phyloP scores from a whole-genome alignment of 306 rosid species.

The Acacia confusa region DNA sequence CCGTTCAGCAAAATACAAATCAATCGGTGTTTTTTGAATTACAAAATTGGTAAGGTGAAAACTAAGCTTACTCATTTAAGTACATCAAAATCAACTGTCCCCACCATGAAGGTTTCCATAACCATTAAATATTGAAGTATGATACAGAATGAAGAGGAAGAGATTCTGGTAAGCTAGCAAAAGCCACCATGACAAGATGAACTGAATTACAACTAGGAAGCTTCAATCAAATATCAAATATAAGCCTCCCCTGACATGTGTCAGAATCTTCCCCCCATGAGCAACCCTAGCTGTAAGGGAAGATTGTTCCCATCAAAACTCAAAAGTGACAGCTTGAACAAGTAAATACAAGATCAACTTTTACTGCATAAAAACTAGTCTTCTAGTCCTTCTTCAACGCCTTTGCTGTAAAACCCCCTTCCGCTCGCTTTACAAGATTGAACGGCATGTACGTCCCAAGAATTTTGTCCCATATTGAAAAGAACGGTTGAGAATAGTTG shows the following conservation, averaged over 20 bases:
- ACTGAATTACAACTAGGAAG: constrained; percentile 34
- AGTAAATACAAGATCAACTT: constrained; percentile 2
- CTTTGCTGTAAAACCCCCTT: constrained; percentile 49
- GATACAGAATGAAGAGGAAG: constrained; percentile 40
- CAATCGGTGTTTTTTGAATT: constrained; percentile 14
- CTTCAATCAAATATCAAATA: constrained; percentile 41
- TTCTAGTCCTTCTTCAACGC: constrained; percentile 31
- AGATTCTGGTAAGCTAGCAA: constrained; percentile 30
- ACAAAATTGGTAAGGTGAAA: constrained; percentile 7
- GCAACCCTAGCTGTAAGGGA: constrained; percentile 20
- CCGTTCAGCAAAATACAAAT: constrained; percentile 11
- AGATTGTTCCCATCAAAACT: constrained; percentile 7
- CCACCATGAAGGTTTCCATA: constrained; percentile 17
- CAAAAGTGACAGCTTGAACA: constrained; percentile 28
- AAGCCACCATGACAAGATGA: constrained; percentile 35
- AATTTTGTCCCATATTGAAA: constrained; percentile 61
- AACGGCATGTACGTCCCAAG: constrained; percentile 64
- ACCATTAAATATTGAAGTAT: constrained; percentile 36
- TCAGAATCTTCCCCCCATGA: not conserved
- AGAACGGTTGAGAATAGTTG: constrained; percentile 68
- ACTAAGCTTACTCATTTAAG: constrained; percentile 20
- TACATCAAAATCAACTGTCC: constrained; percentile 30
- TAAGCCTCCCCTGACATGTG: constrained; percentile 19
- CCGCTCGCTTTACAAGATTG: constrained; percentile 49
- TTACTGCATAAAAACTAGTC: not conserved